Base-by-base conservation (phyloP, 768 basidiomycete genomes). In the Boletales sp. region DNA sequence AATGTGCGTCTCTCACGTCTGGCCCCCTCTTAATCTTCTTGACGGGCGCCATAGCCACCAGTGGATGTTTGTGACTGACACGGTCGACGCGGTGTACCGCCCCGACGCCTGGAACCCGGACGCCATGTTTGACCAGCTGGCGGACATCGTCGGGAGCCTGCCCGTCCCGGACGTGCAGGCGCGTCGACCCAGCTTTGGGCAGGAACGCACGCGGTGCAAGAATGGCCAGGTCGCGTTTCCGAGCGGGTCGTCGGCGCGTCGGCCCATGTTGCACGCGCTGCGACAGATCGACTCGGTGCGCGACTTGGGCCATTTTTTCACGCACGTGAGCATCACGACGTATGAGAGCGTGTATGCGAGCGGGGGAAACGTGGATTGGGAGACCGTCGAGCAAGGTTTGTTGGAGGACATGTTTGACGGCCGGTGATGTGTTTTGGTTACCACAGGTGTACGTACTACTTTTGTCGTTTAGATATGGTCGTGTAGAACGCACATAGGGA, bases 1-100 rank as follows among this genome's bases (percentile, higher is more conserved):
- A 69, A 89, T 97, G 95, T 97, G 63, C 52, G 73, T 13, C 38
- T 45, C 44, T 30, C 29, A 10, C 13, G 51, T 14, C 32, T 35
- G 4, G 17, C 11, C 18, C 18, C n/a, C 36, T 2, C 14, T 13
- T 14, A 11, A 40, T 44, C 43, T 8, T 8, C 40, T 47, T 65
- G 10, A 62, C 42, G 13, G 18, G 5, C 17, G 38, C 24, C 43
- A 17, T 56, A 90, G 87, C 64, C 90, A 98, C 66, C 94, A 99
- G 73, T 99, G 97, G 95, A 90, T 97, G 61, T 99, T 98, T 67
- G 83, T 97, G 38, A 97, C 94, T 3, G 95, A 99, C 67, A 98
- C 95, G 0, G 90, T 94, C 7, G 97, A 98, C 60, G 94, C 95
- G 0, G 80, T 94, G 31, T 94, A 92, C 69, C 86, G 83, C 15